Percentiles rank a stretch among this genome's conserved stretches.
Conservation (phyloP, 176 grass and related monocot genomes). For the Dactylis glomerata region DNA sequence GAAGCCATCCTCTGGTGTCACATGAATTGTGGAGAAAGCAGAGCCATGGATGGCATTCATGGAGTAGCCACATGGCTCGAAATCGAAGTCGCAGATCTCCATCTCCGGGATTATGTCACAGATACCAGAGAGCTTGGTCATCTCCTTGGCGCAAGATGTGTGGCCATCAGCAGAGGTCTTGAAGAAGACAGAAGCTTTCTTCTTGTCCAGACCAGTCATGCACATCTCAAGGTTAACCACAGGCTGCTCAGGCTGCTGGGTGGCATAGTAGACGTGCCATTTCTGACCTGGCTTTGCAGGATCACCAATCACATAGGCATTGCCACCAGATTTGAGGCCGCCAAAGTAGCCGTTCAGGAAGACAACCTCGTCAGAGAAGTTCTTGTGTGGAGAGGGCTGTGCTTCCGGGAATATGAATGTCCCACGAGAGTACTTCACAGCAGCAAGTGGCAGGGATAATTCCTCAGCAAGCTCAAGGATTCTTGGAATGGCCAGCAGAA, state of each 20-base stretch:
- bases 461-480: slow-evolving; percentile 74
- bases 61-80: slow-evolving; percentile 74
- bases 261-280: slow-evolving; percentile 76
- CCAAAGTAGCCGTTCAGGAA: slow-evolving; percentile 55
- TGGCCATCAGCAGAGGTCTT: slow-evolving; percentile 57
- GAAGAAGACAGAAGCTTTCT: slow-evolving; percentile 68
- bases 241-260: slow-evolving; percentile 49
- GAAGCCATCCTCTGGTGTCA: slow-evolving; percentile 80
- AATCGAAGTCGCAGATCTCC: slow-evolving; percentile 78
- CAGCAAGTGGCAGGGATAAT: slow-evolving; percentile 55
- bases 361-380: slow-evolving; percentile 69
- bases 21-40: slow-evolving; percentile 67
- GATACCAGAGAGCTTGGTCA: slow-evolving; percentile 69
- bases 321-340: slow-evolving; percentile 52
- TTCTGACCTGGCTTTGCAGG: slow-evolving; percentile 51
- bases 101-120: slow-evolving; percentile 67
- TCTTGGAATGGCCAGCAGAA: slow-evolving; percentile 48
- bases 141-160: slow-evolving; percentile 54
- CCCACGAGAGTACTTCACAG: slow-evolving; percentile 76
- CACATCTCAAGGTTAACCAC: slow-evolving; percentile 82
- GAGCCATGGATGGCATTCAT: slow-evolving; percentile 69
- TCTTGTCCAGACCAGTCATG: slow-evolving; percentile 66
- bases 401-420: slow-evolving; percentile 65
- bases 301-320: slow-evolving; percentile 75
- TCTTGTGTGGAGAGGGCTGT: slow-evolving; percentile 70